These are phyloP conservation scores for Malus orientalis DNA, from an alignment of 306 rosid genomes.

Conservation along the genomic window DNA sequence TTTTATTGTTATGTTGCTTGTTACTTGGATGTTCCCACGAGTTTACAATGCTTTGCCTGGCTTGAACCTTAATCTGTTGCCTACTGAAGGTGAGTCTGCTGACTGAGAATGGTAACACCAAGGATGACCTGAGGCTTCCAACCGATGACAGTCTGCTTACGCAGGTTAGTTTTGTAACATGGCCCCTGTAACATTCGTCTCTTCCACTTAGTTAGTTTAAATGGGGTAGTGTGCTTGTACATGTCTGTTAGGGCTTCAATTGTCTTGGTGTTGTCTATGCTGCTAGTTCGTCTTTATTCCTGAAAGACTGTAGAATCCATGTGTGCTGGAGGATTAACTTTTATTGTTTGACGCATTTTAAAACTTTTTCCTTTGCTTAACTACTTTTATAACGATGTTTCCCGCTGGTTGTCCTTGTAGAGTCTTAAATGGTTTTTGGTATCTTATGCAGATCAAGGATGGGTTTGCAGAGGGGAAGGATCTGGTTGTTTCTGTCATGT, in stretches of 20 bases:
- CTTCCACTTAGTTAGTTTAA: background rate
- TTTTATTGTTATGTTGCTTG: background rate
- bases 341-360: background rate
- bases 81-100: constrained; percentile 76
- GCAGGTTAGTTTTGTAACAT: constrained; percentile 43
- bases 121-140: constrained; percentile 96
- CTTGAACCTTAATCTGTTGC: background rate
- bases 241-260: background rate
- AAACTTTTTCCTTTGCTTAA: background rate
- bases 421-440: background rate
- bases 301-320: background rate
- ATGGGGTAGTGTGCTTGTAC: background rate
- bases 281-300: background rate
- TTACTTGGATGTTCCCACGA: background rate
- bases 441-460: constrained; percentile 73
- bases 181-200: background rate
- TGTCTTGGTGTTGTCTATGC: background rate
- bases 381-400: background rate
- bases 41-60: background rate
- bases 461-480: constrained; percentile 88
- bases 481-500: constrained; percentile 84
- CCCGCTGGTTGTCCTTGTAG: background rate
- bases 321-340: background rate
- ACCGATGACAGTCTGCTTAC: constrained; percentile 75
- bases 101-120: constrained; percentile 84